These are phyloP conservation scores for Inga laurina DNA, from an alignment of 306 rosid genomes.

Conservation along the genomic window DNA sequence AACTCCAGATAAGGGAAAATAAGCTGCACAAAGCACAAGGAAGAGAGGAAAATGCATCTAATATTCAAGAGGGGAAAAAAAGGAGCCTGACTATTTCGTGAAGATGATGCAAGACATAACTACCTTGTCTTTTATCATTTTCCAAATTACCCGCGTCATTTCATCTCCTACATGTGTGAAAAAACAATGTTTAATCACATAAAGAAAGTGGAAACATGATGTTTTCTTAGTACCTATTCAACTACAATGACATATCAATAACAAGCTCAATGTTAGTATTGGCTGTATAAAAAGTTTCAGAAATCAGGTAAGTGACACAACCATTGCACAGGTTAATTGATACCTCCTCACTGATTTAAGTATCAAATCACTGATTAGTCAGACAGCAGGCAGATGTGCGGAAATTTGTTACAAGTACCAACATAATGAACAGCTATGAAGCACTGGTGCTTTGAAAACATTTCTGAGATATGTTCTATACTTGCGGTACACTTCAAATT, in stretches of 20 bases:
- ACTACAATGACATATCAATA: not conserved
- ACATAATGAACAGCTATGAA: not conserved
- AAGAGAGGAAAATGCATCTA: not conserved
- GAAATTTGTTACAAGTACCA: not conserved
- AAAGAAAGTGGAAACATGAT: slow-evolving; percentile 1
- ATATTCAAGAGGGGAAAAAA: not conserved
- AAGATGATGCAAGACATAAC: slow-evolving; percentile 20
- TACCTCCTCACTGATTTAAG: not conserved
- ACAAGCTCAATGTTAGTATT: not conserved
- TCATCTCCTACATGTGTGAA: slow-evolving; percentile 49
- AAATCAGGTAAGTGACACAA: not conserved
- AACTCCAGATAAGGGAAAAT: slow-evolving; percentile 51
- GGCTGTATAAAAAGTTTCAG: not conserved
- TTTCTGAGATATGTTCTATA: not conserved
- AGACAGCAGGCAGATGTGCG: not conserved
- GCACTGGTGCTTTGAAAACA: not conserved
- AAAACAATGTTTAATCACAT: slow-evolving; percentile 19
- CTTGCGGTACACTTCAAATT: not conserved
- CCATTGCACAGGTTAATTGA: not conserved
- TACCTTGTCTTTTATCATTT: slow-evolving; percentile 56
- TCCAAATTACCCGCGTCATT: slow-evolving; percentile 62
- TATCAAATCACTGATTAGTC: not conserved
- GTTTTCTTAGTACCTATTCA: not conserved
- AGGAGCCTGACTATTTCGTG: not conserved
- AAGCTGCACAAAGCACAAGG: slow-evolving; percentile 39